Base-by-base conservation (phyloP, 495 filamentous ascomycete genomes). In the Penicillium riverlandense region DNA sequence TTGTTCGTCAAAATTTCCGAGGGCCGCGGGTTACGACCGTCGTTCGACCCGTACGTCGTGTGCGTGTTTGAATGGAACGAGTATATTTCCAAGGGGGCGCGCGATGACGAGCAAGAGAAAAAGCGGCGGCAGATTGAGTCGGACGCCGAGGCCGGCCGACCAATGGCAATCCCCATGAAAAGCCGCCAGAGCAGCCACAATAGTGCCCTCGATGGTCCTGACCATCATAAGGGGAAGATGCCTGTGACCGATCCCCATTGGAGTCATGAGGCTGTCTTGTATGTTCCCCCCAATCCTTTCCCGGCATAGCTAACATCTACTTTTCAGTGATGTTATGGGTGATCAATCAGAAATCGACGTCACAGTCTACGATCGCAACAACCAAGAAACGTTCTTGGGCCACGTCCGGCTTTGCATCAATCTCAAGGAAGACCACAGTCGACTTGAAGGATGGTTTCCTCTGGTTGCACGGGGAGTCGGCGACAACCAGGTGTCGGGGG, bases 1-100 rank as follows among this genome's bases (percentile, higher is more conserved):
- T 74, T 98, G 13, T 85, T 84, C 29, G 86, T 98, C 43, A 87
- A 84, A 49, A 90, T 98, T 29, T 70, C 79, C 43, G 87, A 95
- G 65, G 92, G 84, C 29, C 77, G 86, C 53, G 88, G 86, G 3
- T 65, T 98, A 22, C 76, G 84, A 40, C 86, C 82, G 9, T 88
- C 89, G 58, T 76, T 79, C 33, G 85, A 95, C 55, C 92, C 92
- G 2, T 98, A 97, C 57, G 89, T 95, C 14, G 90, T 98, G 11
- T 95, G 89, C 35, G 90, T 95, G 16, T 98, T 96, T 55, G 92
- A 98, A 59, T 87, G 87, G 63, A 92, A 90, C 54, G 94, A 98
- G 59, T 84, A 90, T 52, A 95, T 98, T 40, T 96, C 92, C 8
- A 85, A 83, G 45, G 88, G 88, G 10, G 87, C 89, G 35, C 79